These are phyloP conservation scores for Mrakia hoshinonis DNA, from an alignment of 768 basidiomycete genomes.

Conservation along the genomic window DNA sequence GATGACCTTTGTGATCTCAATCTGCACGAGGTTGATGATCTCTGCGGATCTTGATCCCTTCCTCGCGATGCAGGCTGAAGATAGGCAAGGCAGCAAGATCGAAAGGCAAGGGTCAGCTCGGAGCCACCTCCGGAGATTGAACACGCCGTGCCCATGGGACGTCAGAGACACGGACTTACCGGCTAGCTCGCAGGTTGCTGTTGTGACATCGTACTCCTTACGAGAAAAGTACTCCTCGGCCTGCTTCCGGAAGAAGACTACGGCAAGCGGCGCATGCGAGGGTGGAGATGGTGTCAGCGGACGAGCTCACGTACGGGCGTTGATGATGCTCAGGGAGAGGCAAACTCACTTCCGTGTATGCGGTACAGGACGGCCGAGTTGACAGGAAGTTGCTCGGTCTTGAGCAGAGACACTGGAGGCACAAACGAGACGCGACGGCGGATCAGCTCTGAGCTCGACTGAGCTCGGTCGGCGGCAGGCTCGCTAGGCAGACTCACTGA, in stretches of 20 bases:
- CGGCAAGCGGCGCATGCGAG: not conserved
- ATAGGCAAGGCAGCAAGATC: not conserved
- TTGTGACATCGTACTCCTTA: conserved; percentile 27
- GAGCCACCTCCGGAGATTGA: too few relatives aligned
- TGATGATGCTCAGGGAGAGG: not conserved
- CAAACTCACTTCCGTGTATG: conserved; percentile 31
- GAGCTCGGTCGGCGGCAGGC: not conserved
- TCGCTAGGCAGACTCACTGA: conserved; percentile 51
- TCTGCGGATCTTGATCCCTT: conserved; percentile 18
- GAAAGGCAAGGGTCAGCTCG: not conserved
- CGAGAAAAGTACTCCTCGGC: conserved; percentile 29
- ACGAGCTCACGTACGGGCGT: not conserved
- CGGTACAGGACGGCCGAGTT: conserved; percentile 28
- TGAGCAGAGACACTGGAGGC: conserved; percentile 13
- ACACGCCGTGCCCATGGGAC: too few relatives aligned
- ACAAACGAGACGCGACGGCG: conserved; percentile 47
- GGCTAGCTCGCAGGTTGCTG: conserved; percentile 22
- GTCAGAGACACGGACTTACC: not conserved
- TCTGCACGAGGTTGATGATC: conserved; percentile 18
- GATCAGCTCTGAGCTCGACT: conserved; percentile 1
- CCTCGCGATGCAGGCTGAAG: conserved; percentile 13
- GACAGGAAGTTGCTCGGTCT: conserved; percentile 19
- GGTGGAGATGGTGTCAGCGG: not conserved
- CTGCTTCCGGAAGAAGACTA: conserved; percentile 28
- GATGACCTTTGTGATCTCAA: conserved; percentile 11